Evolutionary conservation across 495 filamentous ascomycete genomes (phyloP).

Genomic region (Cercophora newfieldiana): DNA sequence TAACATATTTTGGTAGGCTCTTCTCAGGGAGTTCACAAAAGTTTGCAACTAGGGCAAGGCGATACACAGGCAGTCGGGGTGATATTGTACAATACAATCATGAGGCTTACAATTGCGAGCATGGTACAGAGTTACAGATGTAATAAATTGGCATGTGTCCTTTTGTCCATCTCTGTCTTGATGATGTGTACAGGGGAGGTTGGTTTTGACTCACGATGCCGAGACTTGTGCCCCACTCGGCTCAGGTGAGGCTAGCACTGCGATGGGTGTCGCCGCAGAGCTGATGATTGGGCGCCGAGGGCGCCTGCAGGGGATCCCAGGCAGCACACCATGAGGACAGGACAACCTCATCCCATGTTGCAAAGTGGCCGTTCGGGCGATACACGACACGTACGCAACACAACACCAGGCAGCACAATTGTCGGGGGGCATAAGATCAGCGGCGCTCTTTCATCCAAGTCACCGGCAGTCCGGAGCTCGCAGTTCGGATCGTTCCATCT

Average conservation of each 20-base stretch:
- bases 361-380: not conserved
- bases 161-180: not conserved
- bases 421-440: not conserved
- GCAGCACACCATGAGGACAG: not conserved
- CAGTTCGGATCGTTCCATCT: too few relatives aligned
- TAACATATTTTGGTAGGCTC: constrained; percentile 2
- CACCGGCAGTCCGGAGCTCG: not conserved
- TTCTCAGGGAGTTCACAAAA: constrained; percentile 21
- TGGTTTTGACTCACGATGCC: not conserved
- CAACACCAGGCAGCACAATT: not conserved
- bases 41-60: constrained; percentile 3
- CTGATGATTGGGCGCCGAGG: not conserved
- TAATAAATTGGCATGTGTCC: not conserved
- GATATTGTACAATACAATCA: too few relatives aligned
- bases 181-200: not conserved
- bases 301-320: not conserved
- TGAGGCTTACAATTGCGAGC: not conserved
- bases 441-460: not conserved
- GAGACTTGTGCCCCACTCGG: not conserved
- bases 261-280: not conserved
- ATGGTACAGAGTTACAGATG: not conserved
- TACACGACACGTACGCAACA: not conserved
- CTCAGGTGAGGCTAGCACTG: not conserved
- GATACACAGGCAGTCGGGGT: not conserved
- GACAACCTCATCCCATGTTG: not conserved